Evolutionary conservation across 2,329 filamentous ascomycete species (phyloP).

Genomic region (Xylaria sp.): DNA sequence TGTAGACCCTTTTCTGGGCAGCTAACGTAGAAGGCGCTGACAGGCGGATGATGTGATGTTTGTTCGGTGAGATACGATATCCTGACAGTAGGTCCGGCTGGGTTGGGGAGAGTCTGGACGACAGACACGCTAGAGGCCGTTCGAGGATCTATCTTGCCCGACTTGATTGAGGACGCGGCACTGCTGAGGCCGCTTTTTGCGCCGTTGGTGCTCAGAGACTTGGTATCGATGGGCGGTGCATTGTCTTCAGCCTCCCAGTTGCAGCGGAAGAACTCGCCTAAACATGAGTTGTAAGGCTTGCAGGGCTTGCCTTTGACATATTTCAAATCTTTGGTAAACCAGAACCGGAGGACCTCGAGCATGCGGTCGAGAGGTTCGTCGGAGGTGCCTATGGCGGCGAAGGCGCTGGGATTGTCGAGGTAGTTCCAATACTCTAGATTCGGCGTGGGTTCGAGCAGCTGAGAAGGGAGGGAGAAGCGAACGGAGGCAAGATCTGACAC

Average conservation of each 20-base stretch:
- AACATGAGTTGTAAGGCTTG: slow-evolving; percentile 97
- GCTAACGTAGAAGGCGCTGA: slow-evolving; percentile 93
- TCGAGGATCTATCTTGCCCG: slow-evolving; percentile 54
- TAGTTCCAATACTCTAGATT: slow-evolving; percentile 99
- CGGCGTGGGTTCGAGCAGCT: slow-evolving; percentile 93
- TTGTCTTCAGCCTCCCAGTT: slow-evolving; percentile 93
- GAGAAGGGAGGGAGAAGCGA: slow-evolving; percentile 93
- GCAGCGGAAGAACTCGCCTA: slow-evolving; percentile 98
- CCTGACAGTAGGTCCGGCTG: slow-evolving; percentile 67
- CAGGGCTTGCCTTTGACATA: slow-evolving; percentile 98
- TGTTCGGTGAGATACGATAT: slow-evolving; percentile 97
- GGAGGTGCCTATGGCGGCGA: slow-evolving; percentile 83
- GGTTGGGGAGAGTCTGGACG: slow-evolving; percentile 57
- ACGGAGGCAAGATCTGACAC: slow-evolving; percentile 95
- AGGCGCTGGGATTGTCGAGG: slow-evolving; percentile 92
- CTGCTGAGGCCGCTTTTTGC: slow-evolving; percentile 48
- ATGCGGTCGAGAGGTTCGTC: slow-evolving; percentile 92
- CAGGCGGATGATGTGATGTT: slow-evolving; percentile 96
- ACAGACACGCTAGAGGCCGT: slow-evolving; percentile 63
- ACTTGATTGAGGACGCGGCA: slow-evolving; percentile 62
- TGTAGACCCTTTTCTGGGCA: slow-evolving; percentile 91
- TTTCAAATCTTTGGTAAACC: slow-evolving; percentile 99
- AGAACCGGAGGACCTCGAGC: slow-evolving; percentile 93
- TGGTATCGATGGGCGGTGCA: slow-evolving; percentile 71
- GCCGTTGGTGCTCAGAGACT: slow-evolving; percentile 49